phyloP scores from a whole-genome alignment of 129 eudicot genomes.

The Rutidosis leptorrhynchoides region DNA sequence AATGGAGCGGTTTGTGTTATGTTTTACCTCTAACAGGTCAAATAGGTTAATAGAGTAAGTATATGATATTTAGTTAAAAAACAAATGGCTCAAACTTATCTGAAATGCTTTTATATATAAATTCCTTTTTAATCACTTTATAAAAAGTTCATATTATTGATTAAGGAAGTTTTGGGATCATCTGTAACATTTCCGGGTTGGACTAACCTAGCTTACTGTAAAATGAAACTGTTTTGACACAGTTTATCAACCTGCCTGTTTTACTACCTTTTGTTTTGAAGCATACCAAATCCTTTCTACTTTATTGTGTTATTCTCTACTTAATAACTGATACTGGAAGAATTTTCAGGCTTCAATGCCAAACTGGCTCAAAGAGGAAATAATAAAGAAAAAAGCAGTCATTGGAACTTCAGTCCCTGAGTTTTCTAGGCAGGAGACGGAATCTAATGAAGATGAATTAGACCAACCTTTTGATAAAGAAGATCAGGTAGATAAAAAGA shows the following conservation, averaged over 20 bases:
- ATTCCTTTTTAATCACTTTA: conserved; percentile 9
- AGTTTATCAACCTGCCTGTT: not conserved
- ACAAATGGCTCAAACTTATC: not conserved
- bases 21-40: not conserved
- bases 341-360: conserved; percentile 76
- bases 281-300: conserved; percentile 10
- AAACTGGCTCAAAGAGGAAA: conserved; percentile 96
- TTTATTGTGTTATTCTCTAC: not conserved
- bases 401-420: conserved; percentile 58
- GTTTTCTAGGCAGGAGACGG: conserved; percentile 45
- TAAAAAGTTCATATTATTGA: not conserved
- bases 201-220: not conserved
- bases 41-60: not conserved
- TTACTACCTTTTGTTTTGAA: not conserved
- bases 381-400: conserved; percentile 72
- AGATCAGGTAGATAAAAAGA: conserved; percentile 66
- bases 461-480: conserved; percentile 46
- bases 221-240: not conserved
- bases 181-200: not conserved
- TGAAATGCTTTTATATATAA: conserved; percentile 1
- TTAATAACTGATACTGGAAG: conserved; percentile 5
- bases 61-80: not conserved
- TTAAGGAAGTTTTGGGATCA: conserved; percentile 4
- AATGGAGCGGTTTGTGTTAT: conserved; percentile 5
- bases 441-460: conserved; percentile 62